phyloP scores from a whole-genome alignment of 345 rosid genomes.

The Hibiscus syriacus region DNA sequence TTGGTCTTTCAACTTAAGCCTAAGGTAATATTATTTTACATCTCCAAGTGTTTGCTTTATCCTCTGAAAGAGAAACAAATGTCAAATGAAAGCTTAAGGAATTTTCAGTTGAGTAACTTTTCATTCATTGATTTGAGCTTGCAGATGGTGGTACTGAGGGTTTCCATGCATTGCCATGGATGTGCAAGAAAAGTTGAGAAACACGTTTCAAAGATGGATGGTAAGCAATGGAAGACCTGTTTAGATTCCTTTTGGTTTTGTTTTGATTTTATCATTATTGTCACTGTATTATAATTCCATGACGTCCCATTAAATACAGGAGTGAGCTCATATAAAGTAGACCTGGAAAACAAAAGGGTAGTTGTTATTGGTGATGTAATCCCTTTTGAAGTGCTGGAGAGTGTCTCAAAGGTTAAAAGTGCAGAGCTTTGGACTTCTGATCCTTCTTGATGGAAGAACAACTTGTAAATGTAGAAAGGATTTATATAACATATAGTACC shows the following conservation, averaged over 20 bases:
- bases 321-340: conserved; percentile 81
- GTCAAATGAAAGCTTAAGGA: background rate
- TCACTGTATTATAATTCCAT: background rate
- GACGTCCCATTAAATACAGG: conserved; percentile 34
- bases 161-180: conserved; percentile 89
- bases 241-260: background rate
- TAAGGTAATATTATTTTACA: conserved; percentile 36
- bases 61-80: background rate
- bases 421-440: conserved; percentile 65
- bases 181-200: conserved; percentile 89
- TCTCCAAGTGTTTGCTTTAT: background rate
- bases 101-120: background rate
- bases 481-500: background rate
- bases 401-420: conserved; percentile 74
- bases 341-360: conserved; percentile 84
- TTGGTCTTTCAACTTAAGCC: conserved; percentile 84
- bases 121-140: background rate
- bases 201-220: conserved; percentile 78
- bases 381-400: conserved; percentile 64
- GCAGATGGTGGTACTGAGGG: conserved; percentile 78
- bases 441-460: background rate
- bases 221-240: conserved; percentile 20
- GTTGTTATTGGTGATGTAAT: conserved; percentile 76
- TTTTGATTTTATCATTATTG: background rate
- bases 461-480: background rate